Evolutionary conservation across 2,329 filamentous ascomycete genomes (phyloP).

Genomic region (Phyllachora maydis): DNA sequence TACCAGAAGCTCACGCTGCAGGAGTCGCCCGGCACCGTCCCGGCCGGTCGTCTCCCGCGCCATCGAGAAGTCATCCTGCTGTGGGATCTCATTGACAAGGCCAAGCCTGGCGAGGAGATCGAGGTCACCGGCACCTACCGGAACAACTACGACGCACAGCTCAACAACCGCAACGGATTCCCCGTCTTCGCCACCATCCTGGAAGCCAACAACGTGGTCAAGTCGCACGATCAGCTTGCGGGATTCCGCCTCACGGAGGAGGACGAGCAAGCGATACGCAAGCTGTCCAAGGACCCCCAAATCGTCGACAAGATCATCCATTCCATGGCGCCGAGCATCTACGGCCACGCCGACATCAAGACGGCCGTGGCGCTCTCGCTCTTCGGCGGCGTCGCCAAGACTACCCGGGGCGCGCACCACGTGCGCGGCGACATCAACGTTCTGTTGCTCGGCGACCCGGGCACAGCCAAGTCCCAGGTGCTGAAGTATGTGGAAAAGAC

Average conservation of each 20-base stretch:
- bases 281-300: slow-evolving; percentile 70
- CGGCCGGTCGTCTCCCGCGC: slow-evolving; percentile 80
- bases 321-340: slow-evolving; percentile 93
- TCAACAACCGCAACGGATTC: slow-evolving; percentile 98
- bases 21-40: slow-evolving; percentile 91
- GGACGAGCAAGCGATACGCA: slow-evolving; percentile 79
- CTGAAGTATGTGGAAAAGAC: slow-evolving; percentile 97
- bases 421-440: slow-evolving; percentile 98
- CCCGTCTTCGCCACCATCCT: slow-evolving; percentile 95
- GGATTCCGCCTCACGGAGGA: slow-evolving; percentile 91
- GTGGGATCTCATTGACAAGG: slow-evolving; percentile 90
- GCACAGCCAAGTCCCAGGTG: slow-evolving; percentile 94
- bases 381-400: slow-evolving; percentile 87
- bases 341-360: slow-evolving; percentile 92
- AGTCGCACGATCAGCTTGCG: slow-evolving; percentile 90
- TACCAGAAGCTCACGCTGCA: slow-evolving; percentile 96
- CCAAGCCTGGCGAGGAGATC: slow-evolving; percentile 94
- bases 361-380: slow-evolving; percentile 86
- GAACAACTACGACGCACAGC: slow-evolving; percentile 93
- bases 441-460: slow-evolving; percentile 83
- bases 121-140: slow-evolving; percentile 93
- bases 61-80: slow-evolving; percentile 88
- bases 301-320: slow-evolving; percentile 85
- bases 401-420: slow-evolving; percentile 68
- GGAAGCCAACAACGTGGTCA: slow-evolving; percentile 93